Conservation (phyloP, 352 stramenopile species). For the Phytophthora constricta region DNA sequence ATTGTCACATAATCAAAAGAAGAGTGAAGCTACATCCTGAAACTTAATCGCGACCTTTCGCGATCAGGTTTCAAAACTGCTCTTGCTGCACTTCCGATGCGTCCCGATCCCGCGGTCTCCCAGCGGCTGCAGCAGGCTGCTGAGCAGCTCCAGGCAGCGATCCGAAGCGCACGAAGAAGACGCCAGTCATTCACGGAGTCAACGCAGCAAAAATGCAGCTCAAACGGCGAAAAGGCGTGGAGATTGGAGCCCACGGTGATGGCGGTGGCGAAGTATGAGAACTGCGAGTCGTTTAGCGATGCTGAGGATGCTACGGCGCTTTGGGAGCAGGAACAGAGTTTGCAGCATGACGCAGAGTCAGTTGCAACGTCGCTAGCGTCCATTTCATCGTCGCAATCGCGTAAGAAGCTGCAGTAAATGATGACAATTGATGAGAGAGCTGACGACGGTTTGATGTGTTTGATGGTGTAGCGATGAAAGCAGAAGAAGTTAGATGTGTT, state of each 20-base stretch:
- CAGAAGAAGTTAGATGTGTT: background rate
- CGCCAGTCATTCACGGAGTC: background rate
- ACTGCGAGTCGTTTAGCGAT: background rate
- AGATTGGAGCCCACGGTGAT: conserved; percentile 26
- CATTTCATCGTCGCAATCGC: conserved; percentile 17
- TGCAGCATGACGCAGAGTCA: conserved; percentile 6
- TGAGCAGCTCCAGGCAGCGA: conserved; percentile 61
- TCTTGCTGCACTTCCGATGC: conserved; percentile 25
- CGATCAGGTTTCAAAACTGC: conserved; percentile 4
- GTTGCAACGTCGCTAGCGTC: conserved; percentile 24
- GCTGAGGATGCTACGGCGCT: background rate
- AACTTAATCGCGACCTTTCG: conserved; percentile 18
- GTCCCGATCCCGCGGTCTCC: conserved; percentile 31
- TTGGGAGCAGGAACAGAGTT: conserved; percentile 5
- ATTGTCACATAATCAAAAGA: too few relatives aligned
- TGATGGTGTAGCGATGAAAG: conserved; percentile 8
- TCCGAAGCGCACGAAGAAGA: conserved; percentile 34
- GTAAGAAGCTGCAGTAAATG: conserved; percentile 14
- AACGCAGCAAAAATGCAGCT: background rate
- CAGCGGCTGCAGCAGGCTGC: conserved; percentile 51
- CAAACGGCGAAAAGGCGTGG: conserved; percentile 16
- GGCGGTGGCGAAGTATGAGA: conserved; percentile 5
- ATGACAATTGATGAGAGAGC: conserved; percentile 6
- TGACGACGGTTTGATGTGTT: background rate
- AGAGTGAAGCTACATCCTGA: too few relatives aligned